Conservation (phyloP, 2,329 filamentous ascomycete species). For the Gnomoniopsis sp. region DNA sequence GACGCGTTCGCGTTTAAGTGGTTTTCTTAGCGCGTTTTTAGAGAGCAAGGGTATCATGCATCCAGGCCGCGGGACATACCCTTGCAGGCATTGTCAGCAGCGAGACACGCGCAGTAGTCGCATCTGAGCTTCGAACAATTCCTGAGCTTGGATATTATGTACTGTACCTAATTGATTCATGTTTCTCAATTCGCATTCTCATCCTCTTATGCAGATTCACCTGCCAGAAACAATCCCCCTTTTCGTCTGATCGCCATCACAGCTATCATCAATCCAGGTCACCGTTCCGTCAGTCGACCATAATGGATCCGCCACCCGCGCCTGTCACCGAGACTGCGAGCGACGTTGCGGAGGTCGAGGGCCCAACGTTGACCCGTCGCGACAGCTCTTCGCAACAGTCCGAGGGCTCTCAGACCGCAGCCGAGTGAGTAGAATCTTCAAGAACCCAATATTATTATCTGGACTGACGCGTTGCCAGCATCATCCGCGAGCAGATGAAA, state of each 20-base stretch:
- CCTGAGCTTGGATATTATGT: too few relatives aligned
- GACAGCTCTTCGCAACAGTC: conserved; percentile 61
- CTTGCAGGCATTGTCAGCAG: too few relatives aligned
- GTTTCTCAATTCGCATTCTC: background rate
- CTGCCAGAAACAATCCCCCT: background rate
- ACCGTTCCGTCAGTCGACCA: background rate
- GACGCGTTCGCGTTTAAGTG: conserved; percentile 15
- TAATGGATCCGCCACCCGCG: conserved; percentile 35
- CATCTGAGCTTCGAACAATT: background rate
- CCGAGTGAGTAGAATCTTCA: conserved; percentile 50
- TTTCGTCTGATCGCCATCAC: too few relatives aligned
- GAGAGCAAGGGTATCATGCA: background rate
- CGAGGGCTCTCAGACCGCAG: conserved; percentile 67
- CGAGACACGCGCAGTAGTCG: background rate
- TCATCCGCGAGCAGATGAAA: conserved; percentile 82
- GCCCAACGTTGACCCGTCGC: conserved; percentile 39
- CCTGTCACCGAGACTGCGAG: conserved; percentile 26
- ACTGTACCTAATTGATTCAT: too few relatives aligned
- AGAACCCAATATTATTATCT: background rate
- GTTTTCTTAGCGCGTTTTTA: conserved; percentile 22
- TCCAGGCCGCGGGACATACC: too few relatives aligned
- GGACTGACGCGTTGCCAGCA: conserved; percentile 45
- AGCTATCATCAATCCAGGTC: background rate
- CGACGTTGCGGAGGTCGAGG: conserved; percentile 33
- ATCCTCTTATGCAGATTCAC: background rate